phyloP scores from a whole-genome alignment of 176 grass and related monocot species.

The Carex myosuroides region DNA sequence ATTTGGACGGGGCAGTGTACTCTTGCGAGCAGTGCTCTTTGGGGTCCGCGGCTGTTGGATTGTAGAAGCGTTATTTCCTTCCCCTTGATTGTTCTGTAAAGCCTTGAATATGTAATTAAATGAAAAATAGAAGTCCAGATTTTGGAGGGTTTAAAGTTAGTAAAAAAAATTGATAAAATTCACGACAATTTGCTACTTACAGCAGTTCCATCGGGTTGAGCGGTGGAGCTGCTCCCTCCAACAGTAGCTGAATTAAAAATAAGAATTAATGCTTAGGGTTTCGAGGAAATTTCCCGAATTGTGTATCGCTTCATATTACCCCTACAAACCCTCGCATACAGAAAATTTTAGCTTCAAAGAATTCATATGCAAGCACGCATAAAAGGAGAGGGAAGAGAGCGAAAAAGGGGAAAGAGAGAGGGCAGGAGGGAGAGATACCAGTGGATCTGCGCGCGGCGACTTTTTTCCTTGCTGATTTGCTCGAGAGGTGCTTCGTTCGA shows the following conservation, averaged over 20 bases:
- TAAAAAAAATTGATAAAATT: not conserved
- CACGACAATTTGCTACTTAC: not conserved
- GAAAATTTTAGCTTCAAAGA: not conserved
- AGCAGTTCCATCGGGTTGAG: not conserved
- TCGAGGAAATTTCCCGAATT: not conserved
- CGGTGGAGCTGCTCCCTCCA: not conserved
- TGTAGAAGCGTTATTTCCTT: not conserved
- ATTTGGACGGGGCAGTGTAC: not conserved
- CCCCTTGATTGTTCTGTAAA: not conserved
- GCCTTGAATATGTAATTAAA: not conserved
- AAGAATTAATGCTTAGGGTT: not conserved
- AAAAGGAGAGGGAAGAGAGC: not conserved
- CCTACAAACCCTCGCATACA: not conserved
- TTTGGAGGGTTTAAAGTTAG: not conserved
- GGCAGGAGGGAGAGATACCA: not conserved
- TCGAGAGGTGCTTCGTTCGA: constrained; percentile 6
- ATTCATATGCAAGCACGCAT: not conserved
- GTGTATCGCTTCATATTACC: not conserved
- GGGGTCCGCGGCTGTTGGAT: not conserved
- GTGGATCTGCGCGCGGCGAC: not conserved
- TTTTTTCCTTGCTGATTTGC: not conserved
- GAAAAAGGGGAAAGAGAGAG: not conserved
- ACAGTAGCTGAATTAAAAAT: not conserved
- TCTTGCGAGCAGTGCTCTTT: constrained; percentile 8
- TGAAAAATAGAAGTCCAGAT: not conserved